These are phyloP conservation scores for Hypomontagnella submonticulosa DNA, from an alignment of 495 filamentous ascomycete species.

Conservation along the genomic window DNA sequence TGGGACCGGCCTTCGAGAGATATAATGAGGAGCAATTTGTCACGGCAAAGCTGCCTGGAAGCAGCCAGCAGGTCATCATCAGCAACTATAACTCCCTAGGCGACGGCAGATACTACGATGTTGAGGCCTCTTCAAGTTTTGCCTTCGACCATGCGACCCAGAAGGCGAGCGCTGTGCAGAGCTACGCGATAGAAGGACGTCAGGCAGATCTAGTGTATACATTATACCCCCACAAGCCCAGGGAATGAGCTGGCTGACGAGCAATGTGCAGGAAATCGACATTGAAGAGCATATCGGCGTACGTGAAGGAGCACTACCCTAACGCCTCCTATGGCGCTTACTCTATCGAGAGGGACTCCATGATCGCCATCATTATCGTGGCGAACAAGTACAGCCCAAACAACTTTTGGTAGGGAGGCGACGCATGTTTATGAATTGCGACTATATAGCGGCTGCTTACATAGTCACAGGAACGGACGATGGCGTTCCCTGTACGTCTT, in stretches of 20 bases:
- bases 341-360: slow-evolving; percentile 77
- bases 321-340: slow-evolving; percentile 82
- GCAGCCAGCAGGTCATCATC: slow-evolving; percentile 85
- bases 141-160: slow-evolving; percentile 87
- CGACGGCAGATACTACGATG: slow-evolving; percentile 85
- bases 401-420: slow-evolving; percentile 84
- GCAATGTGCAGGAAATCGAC: slow-evolving; percentile 72
- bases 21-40: slow-evolving; percentile 96
- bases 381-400: slow-evolving; percentile 97
- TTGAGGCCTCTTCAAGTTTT: slow-evolving; percentile 86
- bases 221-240: not conserved
- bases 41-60: slow-evolving; percentile 87
- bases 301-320: slow-evolving; percentile 90
- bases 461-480: slow-evolving; percentile 80
- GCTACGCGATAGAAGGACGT: slow-evolving; percentile 80
- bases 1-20: slow-evolving; percentile 85
- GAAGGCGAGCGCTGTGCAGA: slow-evolving; percentile 86
- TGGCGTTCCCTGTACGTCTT: slow-evolving; percentile 91
- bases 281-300: slow-evolving; percentile 77
- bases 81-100: slow-evolving; percentile 85
- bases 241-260: slow-evolving; percentile 17
- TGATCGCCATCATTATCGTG: slow-evolving; percentile 83
- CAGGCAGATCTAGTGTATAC: slow-evolving; percentile 83
- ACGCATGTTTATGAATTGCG: not conserved
- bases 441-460: slow-evolving; percentile 1